These are phyloP conservation scores for Pestalotiopsis sp. DNA, from an alignment of 2,329 filamentous ascomycete species.

Conservation along the genomic window DNA sequence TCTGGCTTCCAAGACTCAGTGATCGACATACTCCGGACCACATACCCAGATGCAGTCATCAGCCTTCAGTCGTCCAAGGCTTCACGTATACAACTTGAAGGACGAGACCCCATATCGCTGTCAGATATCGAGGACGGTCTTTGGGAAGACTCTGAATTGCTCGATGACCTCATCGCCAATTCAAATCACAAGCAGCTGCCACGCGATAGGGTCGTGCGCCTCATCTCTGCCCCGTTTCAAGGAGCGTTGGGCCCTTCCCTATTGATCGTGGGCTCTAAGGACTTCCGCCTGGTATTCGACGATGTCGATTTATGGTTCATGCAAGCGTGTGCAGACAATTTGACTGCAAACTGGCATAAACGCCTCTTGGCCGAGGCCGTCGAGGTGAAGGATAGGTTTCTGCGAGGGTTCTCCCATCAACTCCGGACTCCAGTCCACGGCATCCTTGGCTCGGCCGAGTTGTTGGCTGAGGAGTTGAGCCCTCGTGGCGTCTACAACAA, in stretches of 20 bases:
- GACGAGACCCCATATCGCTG: conserved; percentile 26
- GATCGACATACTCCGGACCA: conserved; percentile 27
- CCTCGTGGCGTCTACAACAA: conserved; percentile 16
- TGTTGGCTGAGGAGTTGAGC: conserved; percentile 42
- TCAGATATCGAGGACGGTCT: conserved; percentile 37
- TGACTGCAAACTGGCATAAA: conserved; percentile 33
- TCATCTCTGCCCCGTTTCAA: conserved; percentile 37
- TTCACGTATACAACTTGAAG: conserved; percentile 25
- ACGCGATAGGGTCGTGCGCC: conserved; percentile 33
- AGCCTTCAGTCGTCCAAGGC: conserved; percentile 27
- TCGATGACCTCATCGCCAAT: conserved; percentile 38
- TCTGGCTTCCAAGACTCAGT: conserved; percentile 17
- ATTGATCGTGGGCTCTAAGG: conserved; percentile 32
- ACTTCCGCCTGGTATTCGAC: conserved; percentile 34
- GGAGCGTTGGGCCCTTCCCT: conserved; percentile 31
- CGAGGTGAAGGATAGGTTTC: conserved; percentile 36
- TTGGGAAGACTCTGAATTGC: conserved; percentile 43
- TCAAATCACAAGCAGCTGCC: conserved; percentile 35
- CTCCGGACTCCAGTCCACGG: conserved; percentile 41
- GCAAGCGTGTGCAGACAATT: conserved; percentile 30
- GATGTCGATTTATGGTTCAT: conserved; percentile 41
- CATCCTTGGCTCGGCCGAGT: conserved; percentile 36
- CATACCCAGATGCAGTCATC: conserved; percentile 35
- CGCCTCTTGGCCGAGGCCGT: conserved; percentile 34
- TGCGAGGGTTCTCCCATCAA: conserved; percentile 40